phyloP scores from a whole-genome alignment of 441 rosid species.

The Arabidopsis hybrid region DNA sequence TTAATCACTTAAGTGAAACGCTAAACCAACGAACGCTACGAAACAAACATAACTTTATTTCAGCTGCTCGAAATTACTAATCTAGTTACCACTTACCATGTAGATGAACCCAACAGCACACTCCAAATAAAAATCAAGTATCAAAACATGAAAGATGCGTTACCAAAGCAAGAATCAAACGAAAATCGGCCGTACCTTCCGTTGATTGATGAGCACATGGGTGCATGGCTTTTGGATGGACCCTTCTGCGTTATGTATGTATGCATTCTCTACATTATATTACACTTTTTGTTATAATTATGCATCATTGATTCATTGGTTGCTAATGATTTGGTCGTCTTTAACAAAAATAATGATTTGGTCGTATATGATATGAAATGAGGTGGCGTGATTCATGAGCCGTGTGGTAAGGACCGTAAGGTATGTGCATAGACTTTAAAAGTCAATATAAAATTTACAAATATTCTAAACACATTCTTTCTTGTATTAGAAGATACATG shows the following conservation, averaged over 20 bases:
- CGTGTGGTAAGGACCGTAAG: constrained; percentile 1
- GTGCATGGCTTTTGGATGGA: constrained; percentile 33
- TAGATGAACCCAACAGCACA: constrained; percentile 8
- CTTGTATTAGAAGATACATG: neutral
- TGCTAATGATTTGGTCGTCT: constrained; percentile 23
- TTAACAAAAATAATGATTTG: neutral
- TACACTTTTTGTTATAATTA: neutral
- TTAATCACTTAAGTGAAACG: neutral
- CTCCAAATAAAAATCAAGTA: neutral
- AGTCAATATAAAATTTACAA: neutral
- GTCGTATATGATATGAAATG: constrained; percentile 21
- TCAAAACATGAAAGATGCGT: constrained; percentile 11
- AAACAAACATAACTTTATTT: neutral
- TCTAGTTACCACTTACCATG: neutral
- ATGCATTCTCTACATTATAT: neutral
- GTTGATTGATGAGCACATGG: constrained; percentile 38
- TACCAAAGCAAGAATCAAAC: constrained; percentile 37
- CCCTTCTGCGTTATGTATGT: constrained; percentile 27
- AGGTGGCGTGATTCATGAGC: constrained; percentile 26
- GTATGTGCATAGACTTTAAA: constrained; percentile 6
- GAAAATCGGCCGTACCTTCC: constrained; percentile 41
- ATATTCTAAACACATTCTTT: neutral
- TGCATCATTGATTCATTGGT: constrained; percentile 30
- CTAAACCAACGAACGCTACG: neutral
- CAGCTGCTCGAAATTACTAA: neutral